Evolutionary conservation across 163 green algal species (phyloP), one percentile per base, ranked within the genome.

Genomic region (Smithsoniella earleae): DNA sequence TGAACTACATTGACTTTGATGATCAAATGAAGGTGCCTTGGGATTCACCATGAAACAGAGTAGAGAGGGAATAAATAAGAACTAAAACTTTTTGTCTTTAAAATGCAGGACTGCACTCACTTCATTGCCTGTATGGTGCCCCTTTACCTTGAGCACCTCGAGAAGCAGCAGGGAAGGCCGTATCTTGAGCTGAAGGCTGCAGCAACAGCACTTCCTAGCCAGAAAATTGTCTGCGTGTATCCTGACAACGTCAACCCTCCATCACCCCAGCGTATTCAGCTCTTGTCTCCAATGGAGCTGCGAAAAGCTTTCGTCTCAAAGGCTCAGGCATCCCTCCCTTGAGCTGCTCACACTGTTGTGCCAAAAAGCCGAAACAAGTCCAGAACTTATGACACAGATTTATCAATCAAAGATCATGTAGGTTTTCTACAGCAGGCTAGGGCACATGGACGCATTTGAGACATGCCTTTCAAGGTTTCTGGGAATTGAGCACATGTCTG

Each of bases 1-100:
- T 69, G 1, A 69, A 69, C 58, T 69, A 69, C 34, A 36, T 69
- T 40, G 58, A 69, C 25, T 69, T 69, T 13, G 58, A 69, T 13
- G 16, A 10, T 16, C 38, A 43, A 34, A 69, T 69, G n/a, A 69
- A 69, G 25, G 58, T 65, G 52, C 52, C 10, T 20, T 30, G 20
- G 10, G 31, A 13, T 18, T 65, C 1, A 65, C 18, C 16, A 8
- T 65, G 52, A 8, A 27, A 20, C 20, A 36, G 20, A 20, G 8
- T 65, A 8, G 16, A 30, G 10, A 65, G 18, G 52, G 52, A 18
- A 13, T 30, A 18, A 20, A n/a, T 65, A 54, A 18, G 44, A 20
- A 25, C 44, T 20, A 54, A 54, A 54, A 54, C 44, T 20, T 25
- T 18, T 54, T 54, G 16, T 27, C 18, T 18, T 16, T 18, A 54